Percentiles rank a stretch among this genome's conserved stretches.
These are phyloP conservation scores for Rhodotorula sp. DNA, from an alignment of 1,284 basidiomycete genomes.

Conservation along the genomic window DNA sequence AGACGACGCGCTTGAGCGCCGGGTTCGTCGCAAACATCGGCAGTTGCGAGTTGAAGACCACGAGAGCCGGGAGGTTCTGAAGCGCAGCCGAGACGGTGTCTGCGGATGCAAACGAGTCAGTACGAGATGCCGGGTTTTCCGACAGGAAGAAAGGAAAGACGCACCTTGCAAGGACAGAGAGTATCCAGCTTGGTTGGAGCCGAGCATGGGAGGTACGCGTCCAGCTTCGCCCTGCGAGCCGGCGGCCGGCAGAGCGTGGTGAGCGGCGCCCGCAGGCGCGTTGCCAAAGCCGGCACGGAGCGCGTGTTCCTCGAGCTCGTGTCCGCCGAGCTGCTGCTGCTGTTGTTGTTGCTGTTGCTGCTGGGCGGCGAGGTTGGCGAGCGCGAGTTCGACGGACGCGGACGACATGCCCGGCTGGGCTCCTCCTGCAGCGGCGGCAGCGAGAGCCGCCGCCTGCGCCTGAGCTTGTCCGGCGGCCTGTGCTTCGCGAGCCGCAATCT, in stretches of 20 bases:
- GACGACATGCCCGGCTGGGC: constrained; percentile 6
- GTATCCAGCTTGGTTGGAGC: constrained; percentile 43
- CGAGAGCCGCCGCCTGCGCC: constrained; percentile 6
- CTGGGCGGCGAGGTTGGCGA: constrained; percentile 59
- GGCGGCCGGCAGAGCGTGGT: constrained; percentile 26
- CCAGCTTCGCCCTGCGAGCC: constrained; percentile 32
- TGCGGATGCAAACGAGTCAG: background rate
- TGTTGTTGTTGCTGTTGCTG: constrained; percentile 64
- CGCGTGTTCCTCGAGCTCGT: constrained; percentile 48
- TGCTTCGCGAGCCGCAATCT: constrained; percentile 49
- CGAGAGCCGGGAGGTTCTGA: constrained; percentile 65
- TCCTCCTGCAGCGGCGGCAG: constrained; percentile 9
- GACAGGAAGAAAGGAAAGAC: background rate
- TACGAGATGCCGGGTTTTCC: too few species aligned
- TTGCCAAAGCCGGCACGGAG: constrained; percentile 11
- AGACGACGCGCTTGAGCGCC: constrained; percentile 85
- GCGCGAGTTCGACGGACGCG: constrained; percentile 56
- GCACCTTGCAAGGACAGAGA: constrained; percentile 43
- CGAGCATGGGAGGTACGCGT: constrained; percentile 36
- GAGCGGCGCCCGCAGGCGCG: constrained; percentile 17
- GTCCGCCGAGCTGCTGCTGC: constrained; percentile 67
- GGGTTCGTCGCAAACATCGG: constrained; percentile 70
- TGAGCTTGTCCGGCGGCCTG: constrained; percentile 47
- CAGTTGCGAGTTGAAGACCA: constrained; percentile 69
- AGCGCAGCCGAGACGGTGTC: constrained; percentile 68